Evolutionary conservation across 2,329 filamentous ascomycete species (phyloP).

Genomic region (Fusarium duplospermum): DNA sequence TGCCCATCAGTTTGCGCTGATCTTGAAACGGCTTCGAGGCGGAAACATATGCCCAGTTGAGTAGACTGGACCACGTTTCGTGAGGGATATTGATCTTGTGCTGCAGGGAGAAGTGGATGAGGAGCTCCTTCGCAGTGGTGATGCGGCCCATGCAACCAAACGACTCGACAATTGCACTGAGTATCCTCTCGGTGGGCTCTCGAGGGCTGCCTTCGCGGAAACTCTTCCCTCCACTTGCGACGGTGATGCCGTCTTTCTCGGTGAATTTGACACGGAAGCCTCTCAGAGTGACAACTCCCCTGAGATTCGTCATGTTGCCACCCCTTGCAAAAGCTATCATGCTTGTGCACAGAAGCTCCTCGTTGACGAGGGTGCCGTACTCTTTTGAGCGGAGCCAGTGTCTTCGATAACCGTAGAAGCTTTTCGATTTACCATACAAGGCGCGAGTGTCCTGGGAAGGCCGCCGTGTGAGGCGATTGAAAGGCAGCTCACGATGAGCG

Average conservation of each 20-base stretch:
- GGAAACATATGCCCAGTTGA: constrained; percentile 75
- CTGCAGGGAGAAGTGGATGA: constrained; percentile 71
- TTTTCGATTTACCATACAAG: constrained; percentile 41
- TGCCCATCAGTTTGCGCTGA: constrained; percentile 51
- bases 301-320: constrained; percentile 49
- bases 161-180: constrained; percentile 75
- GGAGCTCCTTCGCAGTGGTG: constrained; percentile 65
- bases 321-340: constrained; percentile 57
- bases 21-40: constrained; percentile 51
- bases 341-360: constrained; percentile 54
- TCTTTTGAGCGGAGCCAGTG: constrained; percentile 45
- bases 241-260: constrained; percentile 28
- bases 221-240: constrained; percentile 49
- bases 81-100: constrained; percentile 69
- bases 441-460: constrained; percentile 43
- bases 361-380: constrained; percentile 49
- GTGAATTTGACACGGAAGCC: constrained; percentile 47
- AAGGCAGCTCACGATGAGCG: constrained; percentile 43
- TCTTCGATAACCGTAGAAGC: constrained; percentile 39
- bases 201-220: constrained; percentile 64
- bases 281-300: constrained; percentile 47
- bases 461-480: constrained; percentile 44
- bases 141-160: constrained; percentile 76
- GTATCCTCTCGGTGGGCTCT: constrained; percentile 67
- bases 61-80: constrained; percentile 72